Base-by-base conservation (phyloP, 2,329 filamentous ascomycete species). In the Paradendryphiella salina region DNA sequence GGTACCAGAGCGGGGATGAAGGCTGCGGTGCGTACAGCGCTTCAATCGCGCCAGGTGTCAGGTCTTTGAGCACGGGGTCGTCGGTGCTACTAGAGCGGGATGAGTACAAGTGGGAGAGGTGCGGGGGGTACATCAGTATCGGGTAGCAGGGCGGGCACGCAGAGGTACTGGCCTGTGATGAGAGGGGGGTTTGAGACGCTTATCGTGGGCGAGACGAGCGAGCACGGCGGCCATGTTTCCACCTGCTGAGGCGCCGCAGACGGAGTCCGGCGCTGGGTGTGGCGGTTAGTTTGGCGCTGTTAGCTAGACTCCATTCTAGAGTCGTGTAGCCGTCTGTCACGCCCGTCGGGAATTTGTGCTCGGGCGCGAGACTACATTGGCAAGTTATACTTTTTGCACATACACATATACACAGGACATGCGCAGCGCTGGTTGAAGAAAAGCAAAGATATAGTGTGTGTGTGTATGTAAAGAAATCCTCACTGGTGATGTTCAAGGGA, bases 211-310 rank as follows among this genome's bases (percentile, higher is more conserved):
- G 0, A 76, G 56, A 44, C 80, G 75, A 0, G 77, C 71, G 0
- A 81, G 70, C 0, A 76, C 76, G 0, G 76, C 75, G n/a, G 78
- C 73, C 47, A 82, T 75, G 59, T 81, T 81, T n/a, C 76, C 80
- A 3, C 79, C 80, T 0, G 79, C 79, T 1, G 76, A 79, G 4
- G 75, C 77, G 14, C 80, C 80, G 7, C 79, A 77, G 0, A 82
- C 61, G n/a, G 54, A 82, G 78, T 7, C 79, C 79, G 44, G 70
- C 72, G 4, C 63, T 51, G 1, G 79, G 72, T 39, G 80, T 71
- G 1, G 75, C 75, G 7, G 69, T 60, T 5, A 80, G 63, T 0
- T 29, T 38, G 0, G 46, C 13, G 44, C 58, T 70, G 52, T 65
- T 65, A 20, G 52, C 57, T 14, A 61, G 63, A 34, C 74, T 73